These are phyloP conservation scores for Boletus sp. DNA, from an alignment of 768 basidiomycete genomes.

Conservation along the genomic window DNA sequence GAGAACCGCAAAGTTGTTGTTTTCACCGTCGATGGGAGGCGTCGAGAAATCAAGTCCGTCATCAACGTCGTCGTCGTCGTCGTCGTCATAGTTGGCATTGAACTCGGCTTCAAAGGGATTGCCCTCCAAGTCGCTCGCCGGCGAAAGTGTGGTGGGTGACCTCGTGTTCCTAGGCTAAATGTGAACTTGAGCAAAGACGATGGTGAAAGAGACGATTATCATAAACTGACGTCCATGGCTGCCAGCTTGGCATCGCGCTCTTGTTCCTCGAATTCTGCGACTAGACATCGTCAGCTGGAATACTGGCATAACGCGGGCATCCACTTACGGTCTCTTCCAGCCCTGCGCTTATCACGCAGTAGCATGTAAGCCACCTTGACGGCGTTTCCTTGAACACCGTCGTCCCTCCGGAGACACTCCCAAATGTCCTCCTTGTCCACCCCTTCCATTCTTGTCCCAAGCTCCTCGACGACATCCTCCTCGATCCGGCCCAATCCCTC, in stretches of 20 bases:
- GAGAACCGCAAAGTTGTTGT: slow-evolving; percentile 80
- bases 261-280: slow-evolving; percentile 78
- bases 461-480: slow-evolving; percentile 84
- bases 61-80: slow-evolving; percentile 63
- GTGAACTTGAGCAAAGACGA: neutral
- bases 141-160: slow-evolving; percentile 67
- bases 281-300: slow-evolving; percentile 37
- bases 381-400: slow-evolving; percentile 84
- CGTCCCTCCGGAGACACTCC: slow-evolving; percentile 79
- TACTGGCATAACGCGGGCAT: neutral
- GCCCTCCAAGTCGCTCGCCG: slow-evolving; percentile 62
- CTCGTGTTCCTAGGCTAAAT: slow-evolving; percentile 65
- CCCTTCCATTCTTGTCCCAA: slow-evolving; percentile 67
- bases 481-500: slow-evolving; percentile 91
- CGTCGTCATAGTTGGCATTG: slow-evolving; percentile 36
- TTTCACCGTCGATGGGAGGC: slow-evolving; percentile 35
- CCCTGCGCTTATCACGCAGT: slow-evolving; percentile 80
- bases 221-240: slow-evolving; percentile 72
- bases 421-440: slow-evolving; percentile 84
- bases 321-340: slow-evolving; percentile 79
- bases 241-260: slow-evolving; percentile 81
- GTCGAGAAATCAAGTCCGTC: slow-evolving; percentile 50
- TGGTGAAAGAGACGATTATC: neutral
- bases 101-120: slow-evolving; percentile 85
- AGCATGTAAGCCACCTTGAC: slow-evolving; percentile 97